A percentile compares a stretch with the other conserved stretches of the same genome.
Conservation (phyloP, 78 protist species). For the Guillardia theta region DNA sequence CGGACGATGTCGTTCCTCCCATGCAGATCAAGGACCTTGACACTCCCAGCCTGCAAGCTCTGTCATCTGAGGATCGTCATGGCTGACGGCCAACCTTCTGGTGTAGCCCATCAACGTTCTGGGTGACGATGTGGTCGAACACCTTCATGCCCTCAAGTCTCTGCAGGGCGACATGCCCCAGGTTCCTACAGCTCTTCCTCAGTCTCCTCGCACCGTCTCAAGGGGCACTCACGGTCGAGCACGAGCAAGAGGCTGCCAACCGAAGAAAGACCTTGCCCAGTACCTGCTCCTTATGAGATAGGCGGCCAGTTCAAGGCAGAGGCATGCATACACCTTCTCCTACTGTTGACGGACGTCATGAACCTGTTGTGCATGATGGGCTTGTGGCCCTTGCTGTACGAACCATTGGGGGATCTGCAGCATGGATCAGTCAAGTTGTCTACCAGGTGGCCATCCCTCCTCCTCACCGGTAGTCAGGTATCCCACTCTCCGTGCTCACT, state of each 20-base stretch:
- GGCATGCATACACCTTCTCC: no score
- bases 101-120: not conserved
- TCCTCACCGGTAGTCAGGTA: not conserved
- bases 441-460: not conserved
- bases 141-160: not conserved
- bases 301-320: no score
- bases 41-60: not conserved
- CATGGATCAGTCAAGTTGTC: not conserved
- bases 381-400: not conserved
- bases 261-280: not conserved
- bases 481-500: not conserved
- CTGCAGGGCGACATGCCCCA: not conserved
- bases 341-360: no score
- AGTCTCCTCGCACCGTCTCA: no score
- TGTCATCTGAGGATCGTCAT: not conserved
- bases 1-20: not conserved
- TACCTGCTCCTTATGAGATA: no score
- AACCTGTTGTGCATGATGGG: not conserved
- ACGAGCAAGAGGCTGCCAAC: not conserved
- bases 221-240: not conserved
- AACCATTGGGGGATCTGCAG: not conserved
- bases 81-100: not conserved
- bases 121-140: not conserved
- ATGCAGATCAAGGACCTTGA: not conserved
- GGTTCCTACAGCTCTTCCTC: not conserved